Base-by-base conservation (phyloP, 1,284 basidiomycete genomes). In the Tetrapyrgos nigripes region DNA sequence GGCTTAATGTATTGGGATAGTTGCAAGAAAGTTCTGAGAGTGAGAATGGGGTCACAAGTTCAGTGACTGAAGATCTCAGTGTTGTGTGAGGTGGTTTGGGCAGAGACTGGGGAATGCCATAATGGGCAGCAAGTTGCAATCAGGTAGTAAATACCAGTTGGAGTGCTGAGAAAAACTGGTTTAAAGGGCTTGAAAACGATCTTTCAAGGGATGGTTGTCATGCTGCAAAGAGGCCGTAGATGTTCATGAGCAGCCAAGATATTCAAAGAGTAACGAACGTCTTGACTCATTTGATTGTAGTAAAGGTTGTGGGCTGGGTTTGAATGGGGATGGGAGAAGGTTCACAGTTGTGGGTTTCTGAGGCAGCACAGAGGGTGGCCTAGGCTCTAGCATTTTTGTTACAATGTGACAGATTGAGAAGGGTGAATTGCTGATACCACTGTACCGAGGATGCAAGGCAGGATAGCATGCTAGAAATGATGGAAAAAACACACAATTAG, bases 101-200 rank as follows among this genome's bases (percentile, higher is more conserved):
- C 50, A 91, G 73, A 61, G 78, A 82, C 62, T 83, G 81, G 58
- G 89, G 89, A 66, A 91, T 85, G 76, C 88, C 89, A 89, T 90
- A 84, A 63, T 89, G 88, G 65, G 85, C 78, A 68, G 87, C 85
- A 58, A 89, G 24, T 43, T 53, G 45, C 19, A 33, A 48, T 19
- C 35, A 8, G 17, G 37, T 17, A 5, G 37, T 4, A 40, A 40
- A 35, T 28, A 47, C 27, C 27, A 29, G 21, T 6, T 40, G 45
- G 23, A 40, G 29, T 57, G n/a, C n/a, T n/a, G 43, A 21, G 51
- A 35, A 11, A 33, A 26, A 28, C n/a, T 70, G 65, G 70, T 67
- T 78, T 77, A 82, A 35, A 69, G 55, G 57, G 66, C 71, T 76
- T 73, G 78, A 76, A 78, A 78, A 76, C 53, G 65, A 49, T 55